Base-by-base conservation (phyloP, 2,329 filamentous ascomycete species). In the Penicillium psychrosexuale region DNA sequence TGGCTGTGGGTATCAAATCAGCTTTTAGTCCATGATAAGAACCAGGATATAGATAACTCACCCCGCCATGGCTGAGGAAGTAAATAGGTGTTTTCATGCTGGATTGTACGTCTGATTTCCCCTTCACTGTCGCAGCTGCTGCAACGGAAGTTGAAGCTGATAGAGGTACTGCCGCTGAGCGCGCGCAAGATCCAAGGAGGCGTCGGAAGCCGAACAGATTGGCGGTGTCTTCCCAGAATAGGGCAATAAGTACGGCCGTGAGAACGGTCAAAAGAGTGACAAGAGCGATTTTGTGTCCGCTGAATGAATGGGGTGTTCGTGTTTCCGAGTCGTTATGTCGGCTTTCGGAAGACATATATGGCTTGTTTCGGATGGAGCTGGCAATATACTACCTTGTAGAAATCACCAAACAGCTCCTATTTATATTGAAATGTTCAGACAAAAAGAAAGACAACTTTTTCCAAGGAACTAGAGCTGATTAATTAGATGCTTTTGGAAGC, bases 21-120 rank as follows among this genome's bases (percentile, higher is more conserved):
- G 30, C 27, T 43, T 43, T 31, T n/a, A 12, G 9, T 42, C 15
- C 19, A 8, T 27, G 1, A 8, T 34, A 12, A 17, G 17, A n/a
- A 17, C 27, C 39, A 24, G 13, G 9, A 24, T 27, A 8, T 36
- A 1, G 24, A 6, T 24, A n/a, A 69, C 72, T 53, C 56, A 75
- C 72, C 44, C 77, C 78, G 13, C 78, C 78, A 72, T 78, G 75
- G 53, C 77, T 78, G 30, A 83, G 66, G 61, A 82, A 83, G 59
- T 82, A 82, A 47, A 82, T 72, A 11, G 80, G 80, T 11, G 78
- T 82, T 47, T 66, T 70, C 60, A 68, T 71, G 43, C 57, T 66
- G 50, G 51, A 42, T 1, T 47, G 15, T 15, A 12, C 8, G 31
- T 47, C 28, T 9, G 37, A 8, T 19, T 43, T 15, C 19, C 30